phyloP scores from a whole-genome alignment of 164 flowering plant species.

The Chloranthus sessilifolius region DNA sequence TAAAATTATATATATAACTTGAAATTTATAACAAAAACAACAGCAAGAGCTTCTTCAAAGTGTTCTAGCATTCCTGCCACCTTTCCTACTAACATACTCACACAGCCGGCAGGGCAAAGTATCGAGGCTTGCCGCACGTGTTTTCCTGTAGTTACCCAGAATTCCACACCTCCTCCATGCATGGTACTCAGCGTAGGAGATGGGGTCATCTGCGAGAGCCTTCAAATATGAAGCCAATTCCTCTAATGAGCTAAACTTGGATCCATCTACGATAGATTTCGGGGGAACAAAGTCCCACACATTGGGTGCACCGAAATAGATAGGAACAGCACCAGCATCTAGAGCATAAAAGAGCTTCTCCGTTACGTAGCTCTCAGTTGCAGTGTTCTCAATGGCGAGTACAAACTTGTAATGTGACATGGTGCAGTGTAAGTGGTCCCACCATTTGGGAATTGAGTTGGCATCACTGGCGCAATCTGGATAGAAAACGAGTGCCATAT shows the following conservation, averaged over 20 bases:
- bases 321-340: conserved; percentile 90
- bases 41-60: conserved; percentile 1
- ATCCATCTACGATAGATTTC: conserved; percentile 86
- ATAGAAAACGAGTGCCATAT: conserved; percentile 72
- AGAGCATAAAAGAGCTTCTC: conserved; percentile 96
- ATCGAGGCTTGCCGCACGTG: conserved; percentile 83
- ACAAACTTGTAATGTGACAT: conserved; percentile 99
- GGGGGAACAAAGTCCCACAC: conserved; percentile 92
- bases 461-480: conserved; percentile 65
- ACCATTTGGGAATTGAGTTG: conserved; percentile 60
- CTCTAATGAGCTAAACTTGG: conserved; percentile 60
- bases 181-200: conserved; percentile 90
- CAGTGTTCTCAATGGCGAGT: conserved; percentile 91
- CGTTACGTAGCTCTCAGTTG: conserved; percentile 89
- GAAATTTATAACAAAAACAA: background rate
- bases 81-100: conserved; percentile 62
- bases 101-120: conserved; percentile 87
- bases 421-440: conserved; percentile 98
- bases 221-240: conserved; percentile 83
- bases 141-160: conserved; percentile 55
- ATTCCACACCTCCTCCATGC: conserved; percentile 99
- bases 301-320: conserved; percentile 95
- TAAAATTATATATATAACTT: background rate
- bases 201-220: conserved; percentile 72
- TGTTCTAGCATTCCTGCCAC: conserved; percentile 62